Evolutionary conservation across 73 alveolate genomes (phyloP), one percentile per base, ranked within the genome.

Genomic region (Uronychia setigera): DNA sequence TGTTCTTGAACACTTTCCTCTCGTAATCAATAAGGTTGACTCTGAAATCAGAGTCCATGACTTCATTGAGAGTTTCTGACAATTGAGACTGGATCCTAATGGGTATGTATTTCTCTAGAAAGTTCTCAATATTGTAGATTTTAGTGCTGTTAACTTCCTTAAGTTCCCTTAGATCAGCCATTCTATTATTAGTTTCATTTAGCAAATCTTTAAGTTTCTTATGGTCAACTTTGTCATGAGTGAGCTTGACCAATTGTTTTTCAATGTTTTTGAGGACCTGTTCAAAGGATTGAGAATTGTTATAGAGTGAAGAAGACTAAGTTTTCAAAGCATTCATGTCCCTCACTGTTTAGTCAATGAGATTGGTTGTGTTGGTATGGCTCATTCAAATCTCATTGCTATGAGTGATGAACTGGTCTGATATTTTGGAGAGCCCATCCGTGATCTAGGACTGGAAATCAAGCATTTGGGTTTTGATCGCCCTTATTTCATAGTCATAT

Each of bases 61-160:
- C 1, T 1, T 5, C 14, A 26, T 5, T 19, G 32, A 60, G 29
- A 60, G 79, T 60, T 30, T 60, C 79, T 5, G 33, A 26, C 9
- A 60, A 1, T 28, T 60, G 79, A 26, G 32, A 13, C 32, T 60
- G 29, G 79, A 60, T 60, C 79, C 79, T 19, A 1, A 60, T 28
- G 32, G 79, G 79, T 14, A 60, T 60, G 79, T 26, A 60, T 30
- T 60, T 60, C 79, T 60, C 79, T 26, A 60, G 13, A 30, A 60
- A 60, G 32, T 60, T 60, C 26, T 60, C 79, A 60, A 60, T 28
- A 13, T 26, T 60, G 79, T 11, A 46, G 19, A 46, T 46, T 19
- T 46, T 46, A 19, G 67, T 46, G 67, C 67, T 46, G 67, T 46
- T 46, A 19, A 19, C 67, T 19, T 46, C 67, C 67, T 46, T 46